Percentiles rank a stretch among this genome's conserved stretches.
phyloP scores from a whole-genome alignment of 345 rosid genomes.

The Pistacia integerrima region DNA sequence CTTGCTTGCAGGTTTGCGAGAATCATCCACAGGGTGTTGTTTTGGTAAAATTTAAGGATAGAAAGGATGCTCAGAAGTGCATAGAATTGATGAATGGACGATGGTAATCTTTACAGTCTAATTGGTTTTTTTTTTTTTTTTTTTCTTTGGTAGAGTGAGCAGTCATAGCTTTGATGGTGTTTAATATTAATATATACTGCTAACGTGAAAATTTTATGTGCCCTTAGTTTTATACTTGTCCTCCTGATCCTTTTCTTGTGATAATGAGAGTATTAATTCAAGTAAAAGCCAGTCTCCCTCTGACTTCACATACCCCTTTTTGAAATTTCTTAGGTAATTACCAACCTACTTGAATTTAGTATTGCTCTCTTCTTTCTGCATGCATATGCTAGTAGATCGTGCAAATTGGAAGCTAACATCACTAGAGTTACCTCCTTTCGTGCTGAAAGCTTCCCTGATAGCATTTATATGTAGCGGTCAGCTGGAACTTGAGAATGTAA shows the following conservation, averaged over 20 bases:
- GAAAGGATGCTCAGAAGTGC: conserved; percentile 86
- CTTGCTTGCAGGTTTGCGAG: conserved; percentile 71
- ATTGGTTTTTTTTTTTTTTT: background rate
- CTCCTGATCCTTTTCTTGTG: background rate
- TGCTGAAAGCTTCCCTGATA: too few species aligned
- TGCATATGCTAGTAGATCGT: too few species aligned
- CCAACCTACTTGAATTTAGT: background rate
- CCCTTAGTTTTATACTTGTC: background rate
- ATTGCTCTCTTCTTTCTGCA: background rate
- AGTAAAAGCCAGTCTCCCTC: background rate
- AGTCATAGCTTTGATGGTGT: background rate
- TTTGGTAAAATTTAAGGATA: conserved; percentile 80
- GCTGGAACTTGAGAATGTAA: background rate
- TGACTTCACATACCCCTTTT: background rate
- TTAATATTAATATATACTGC: background rate
- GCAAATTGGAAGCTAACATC: background rate
- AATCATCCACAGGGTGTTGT: conserved; percentile 92
- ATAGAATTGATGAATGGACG: conserved; percentile 91
- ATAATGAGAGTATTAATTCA: background rate
- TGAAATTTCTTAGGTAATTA: background rate
- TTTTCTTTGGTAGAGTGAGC: background rate
- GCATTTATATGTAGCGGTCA: background rate
- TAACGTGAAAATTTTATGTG: background rate
- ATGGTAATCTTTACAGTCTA: conserved; percentile 50
- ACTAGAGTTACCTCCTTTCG: background rate